phyloP scores from a whole-genome alignment of 2,329 filamentous ascomycete species.

The Talaromyces rugulosus region DNA sequence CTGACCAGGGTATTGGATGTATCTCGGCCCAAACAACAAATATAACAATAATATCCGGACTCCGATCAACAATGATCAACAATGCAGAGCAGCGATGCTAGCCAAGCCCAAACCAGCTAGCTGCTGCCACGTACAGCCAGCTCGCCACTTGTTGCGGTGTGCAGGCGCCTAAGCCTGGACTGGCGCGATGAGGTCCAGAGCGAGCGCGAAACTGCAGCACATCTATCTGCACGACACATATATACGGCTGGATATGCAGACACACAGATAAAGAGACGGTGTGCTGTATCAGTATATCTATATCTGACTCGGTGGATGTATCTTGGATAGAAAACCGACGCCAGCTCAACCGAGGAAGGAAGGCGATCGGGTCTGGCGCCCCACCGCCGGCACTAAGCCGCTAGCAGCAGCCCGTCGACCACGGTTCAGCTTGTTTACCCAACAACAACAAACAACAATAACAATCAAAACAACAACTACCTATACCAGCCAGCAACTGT shows the following conservation, averaged over 20 bases:
- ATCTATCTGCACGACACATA: neutral
- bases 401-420: slow-evolving; percentile 1
- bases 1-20: neutral
- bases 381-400: neutral
- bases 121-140: neutral
- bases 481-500: neutral
- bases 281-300: neutral
- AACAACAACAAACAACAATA: slow-evolving; percentile 9
- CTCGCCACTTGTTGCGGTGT: slow-evolving; percentile 1
- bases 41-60: neutral
- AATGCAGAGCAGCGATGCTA: neutral
- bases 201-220: neutral
- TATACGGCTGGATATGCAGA: neutral
- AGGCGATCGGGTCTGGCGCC: neutral
- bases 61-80: neutral
- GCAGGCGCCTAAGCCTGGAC: neutral
- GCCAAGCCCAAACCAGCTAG: neutral
- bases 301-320: neutral
- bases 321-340: neutral
- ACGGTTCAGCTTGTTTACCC: slow-evolving; percentile 15
- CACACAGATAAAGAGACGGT: neutral
- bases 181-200: neutral
- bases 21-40: neutral
- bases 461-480: slow-evolving; percentile 6
- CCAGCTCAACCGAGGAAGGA: neutral